Evolutionary conservation across 1,284 basidiomycete species (phyloP).

Genomic region (Rhodofomes roseus): DNA sequence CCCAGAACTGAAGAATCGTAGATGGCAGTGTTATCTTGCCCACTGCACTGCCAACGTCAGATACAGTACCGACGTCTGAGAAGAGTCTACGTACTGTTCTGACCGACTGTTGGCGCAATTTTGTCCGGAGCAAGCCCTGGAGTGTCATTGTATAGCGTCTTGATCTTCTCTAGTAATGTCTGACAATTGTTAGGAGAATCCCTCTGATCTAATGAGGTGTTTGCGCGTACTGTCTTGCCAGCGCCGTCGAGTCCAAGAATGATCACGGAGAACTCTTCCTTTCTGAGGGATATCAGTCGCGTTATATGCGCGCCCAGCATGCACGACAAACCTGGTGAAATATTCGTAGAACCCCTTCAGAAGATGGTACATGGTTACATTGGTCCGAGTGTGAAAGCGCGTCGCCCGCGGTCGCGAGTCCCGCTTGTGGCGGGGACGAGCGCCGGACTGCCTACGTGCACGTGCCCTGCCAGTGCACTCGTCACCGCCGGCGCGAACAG

Average conservation of each 20-base stretch:
- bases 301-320: slow-evolving; percentile 15
- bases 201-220: background rate
- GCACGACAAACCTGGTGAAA: slow-evolving; percentile 67
- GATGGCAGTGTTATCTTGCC: slow-evolving; percentile 90
- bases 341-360: slow-evolving; percentile 87
- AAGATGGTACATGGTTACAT: slow-evolving; percentile 76
- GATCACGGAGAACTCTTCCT: slow-evolving; percentile 92
- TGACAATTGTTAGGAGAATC: slow-evolving; percentile 26
- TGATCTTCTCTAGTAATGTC: slow-evolving; percentile 91
- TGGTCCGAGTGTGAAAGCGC: background rate
- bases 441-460: background rate
- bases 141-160: slow-evolving; percentile 83
- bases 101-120: slow-evolving; percentile 91
- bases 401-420: background rate
- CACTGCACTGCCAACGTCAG: slow-evolving; percentile 42
- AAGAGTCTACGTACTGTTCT: slow-evolving; percentile 70
- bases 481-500: background rate
- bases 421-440: background rate
- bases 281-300: slow-evolving; percentile 40
- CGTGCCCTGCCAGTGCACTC: background rate
- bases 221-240: slow-evolving; percentile 77
- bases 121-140: slow-evolving; percentile 84
- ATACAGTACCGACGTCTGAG: background rate
- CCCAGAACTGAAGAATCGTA: slow-evolving; percentile 92
- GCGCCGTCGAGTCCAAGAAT: slow-evolving; percentile 89